Evolutionary conservation across 345 rosid genomes (phyloP), one percentile per base, ranked within the genome.

Genomic region (Geranium rotundifolium): DNA sequence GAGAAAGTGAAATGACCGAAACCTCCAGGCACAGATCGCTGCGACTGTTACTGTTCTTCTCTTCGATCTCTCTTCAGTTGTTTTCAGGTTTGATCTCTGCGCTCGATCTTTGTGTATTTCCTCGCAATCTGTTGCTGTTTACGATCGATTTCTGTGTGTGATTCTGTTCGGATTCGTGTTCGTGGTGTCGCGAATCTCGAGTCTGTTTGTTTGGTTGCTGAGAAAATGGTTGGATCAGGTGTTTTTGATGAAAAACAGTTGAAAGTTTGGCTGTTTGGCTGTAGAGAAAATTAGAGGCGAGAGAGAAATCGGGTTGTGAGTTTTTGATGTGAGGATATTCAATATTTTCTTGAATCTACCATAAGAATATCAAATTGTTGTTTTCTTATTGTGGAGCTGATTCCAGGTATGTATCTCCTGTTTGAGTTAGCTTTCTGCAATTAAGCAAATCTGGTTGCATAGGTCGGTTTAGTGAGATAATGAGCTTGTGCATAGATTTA

Each of bases 71-170:
- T 72, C 73, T 79, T 3, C 90, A 77, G 58, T 75, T 76, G 59
- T 17, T 85, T 65, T 60, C 82, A 78, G 96, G 96, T 85, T 72
- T 61, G 71, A 37, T 2, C 41, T 54, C 12, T n/a, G 50, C 58
- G 12, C 59, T 27, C 17, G 29, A 29, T 17, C 31, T 58, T 4
- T 57, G 1, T 65, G 9, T 39, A 37, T 34, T 19, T 17, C 17
- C 41, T 65, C 34, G 56, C 57, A 39, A 19, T 1, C 39, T 20
- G 16, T 57, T 20, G 16, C 29, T 56, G 60, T 12, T 56, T 56
- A 10, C 29, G 54, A 23, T 27, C 14, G 49, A 23, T 55, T 18
- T 19, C n/a, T 29, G 49, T 54, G 17, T 23, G 20, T 63, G 27
- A 15, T 20, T 57, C 66, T 1, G 58, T 54, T 15, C 30, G 59